These are phyloP conservation scores for Penicillium sp. DNA, from an alignment of 2,329 filamentous ascomycete genomes.

Conservation along the genomic window DNA sequence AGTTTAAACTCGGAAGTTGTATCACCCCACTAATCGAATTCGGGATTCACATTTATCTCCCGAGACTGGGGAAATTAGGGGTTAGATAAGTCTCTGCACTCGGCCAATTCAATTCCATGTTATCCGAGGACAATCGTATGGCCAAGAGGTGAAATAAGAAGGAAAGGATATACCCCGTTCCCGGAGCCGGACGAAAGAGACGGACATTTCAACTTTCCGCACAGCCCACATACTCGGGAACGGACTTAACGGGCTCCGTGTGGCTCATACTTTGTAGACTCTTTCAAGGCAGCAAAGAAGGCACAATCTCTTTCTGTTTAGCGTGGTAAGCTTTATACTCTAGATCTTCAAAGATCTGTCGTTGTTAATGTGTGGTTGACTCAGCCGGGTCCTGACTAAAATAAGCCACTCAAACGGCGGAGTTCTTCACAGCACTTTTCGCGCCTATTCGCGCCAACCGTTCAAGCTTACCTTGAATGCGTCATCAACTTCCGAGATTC, in stretches of 20 bases:
- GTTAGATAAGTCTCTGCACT: not conserved
- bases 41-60: not conserved
- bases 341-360: not conserved
- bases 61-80: not conserved
- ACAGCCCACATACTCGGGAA: conserved; percentile 13
- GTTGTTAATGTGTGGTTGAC: not conserved
- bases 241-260: conserved; percentile 21
- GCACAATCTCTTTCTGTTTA: not conserved
- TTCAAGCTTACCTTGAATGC: conserved; percentile 8
- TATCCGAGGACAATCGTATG: not conserved
- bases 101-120: not conserved
- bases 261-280: not conserved
- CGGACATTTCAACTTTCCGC: conserved; percentile 2
- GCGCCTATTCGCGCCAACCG: not conserved
- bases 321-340: not conserved
- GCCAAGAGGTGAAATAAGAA: not conserved
- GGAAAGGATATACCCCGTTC: not conserved
- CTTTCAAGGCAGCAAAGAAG: not conserved
- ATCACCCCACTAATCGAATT: conserved; percentile 3
- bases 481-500: conserved; percentile 1
- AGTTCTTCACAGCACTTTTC: not conserved
- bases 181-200: conserved; percentile 13
- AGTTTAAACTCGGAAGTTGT: conserved; percentile 1
- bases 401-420: not conserved
- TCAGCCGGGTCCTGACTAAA: conserved; percentile 1